A percentile compares a stretch with the other conserved stretches of the same genome.
Evolutionary conservation across 345 rosid genomes (phyloP).

Genomic region (Garcia nutans): DNA sequence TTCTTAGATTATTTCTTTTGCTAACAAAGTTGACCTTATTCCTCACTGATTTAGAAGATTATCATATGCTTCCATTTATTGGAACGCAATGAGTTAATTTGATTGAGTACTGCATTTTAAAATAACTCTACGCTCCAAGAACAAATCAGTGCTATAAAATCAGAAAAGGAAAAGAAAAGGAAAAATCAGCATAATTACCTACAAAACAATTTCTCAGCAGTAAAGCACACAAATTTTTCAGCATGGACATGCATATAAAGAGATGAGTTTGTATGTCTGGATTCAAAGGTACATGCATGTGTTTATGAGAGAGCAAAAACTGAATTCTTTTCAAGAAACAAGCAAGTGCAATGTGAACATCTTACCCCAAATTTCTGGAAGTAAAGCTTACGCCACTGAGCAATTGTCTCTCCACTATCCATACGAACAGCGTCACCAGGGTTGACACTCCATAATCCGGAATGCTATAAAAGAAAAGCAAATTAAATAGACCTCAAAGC

Average conservation of each 20-base stretch:
- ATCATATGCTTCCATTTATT: too few relatives aligned
- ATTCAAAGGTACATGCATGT: not conserved
- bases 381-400: conserved; percentile 44
- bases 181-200: not conserved
- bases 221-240: not conserved
- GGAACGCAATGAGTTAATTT: not conserved
- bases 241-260: not conserved
- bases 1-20: too few relatives aligned
- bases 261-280: not conserved
- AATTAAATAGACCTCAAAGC: conserved; percentile 3
- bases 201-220: not conserved
- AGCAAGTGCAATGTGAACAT: not conserved
- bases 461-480: conserved; percentile 40
- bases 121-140: not conserved
- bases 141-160: not conserved
- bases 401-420: conserved; percentile 52
- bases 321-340: not conserved
- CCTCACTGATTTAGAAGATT: not conserved
- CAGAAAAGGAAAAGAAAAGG: not conserved
- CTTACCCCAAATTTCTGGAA: conserved; percentile 56
- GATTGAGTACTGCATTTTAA: not conserved
- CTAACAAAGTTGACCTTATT: not conserved
- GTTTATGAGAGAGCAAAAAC: not conserved
- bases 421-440: conserved; percentile 52
- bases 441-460: conserved; percentile 39